These are phyloP conservation scores for Sporothrix schenckii DNA, from an alignment of 2,329 filamentous ascomycete genomes.

Conservation along the genomic window DNA sequence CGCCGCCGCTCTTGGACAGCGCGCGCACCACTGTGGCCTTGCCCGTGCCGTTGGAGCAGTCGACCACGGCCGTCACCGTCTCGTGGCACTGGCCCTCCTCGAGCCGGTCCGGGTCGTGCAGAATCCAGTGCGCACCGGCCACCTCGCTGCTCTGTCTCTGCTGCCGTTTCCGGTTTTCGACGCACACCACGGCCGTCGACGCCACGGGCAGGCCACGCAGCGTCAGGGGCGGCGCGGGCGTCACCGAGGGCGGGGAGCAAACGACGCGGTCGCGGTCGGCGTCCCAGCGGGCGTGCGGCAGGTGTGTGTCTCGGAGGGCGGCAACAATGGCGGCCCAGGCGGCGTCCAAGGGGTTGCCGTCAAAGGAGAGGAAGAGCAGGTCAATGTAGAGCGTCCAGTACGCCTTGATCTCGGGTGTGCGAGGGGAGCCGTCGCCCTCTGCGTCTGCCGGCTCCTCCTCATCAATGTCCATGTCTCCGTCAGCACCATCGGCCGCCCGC, in stretches of 20 bases:
- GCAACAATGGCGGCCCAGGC: conserved; percentile 84
- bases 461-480: conserved; percentile 41
- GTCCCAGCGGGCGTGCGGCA: conserved; percentile 84
- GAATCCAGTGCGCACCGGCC: conserved; percentile 66
- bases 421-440: conserved; percentile 34
- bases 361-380: conserved; percentile 89
- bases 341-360: conserved; percentile 89
- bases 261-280: conserved; percentile 76
- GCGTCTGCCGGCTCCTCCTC: conserved; percentile 11
- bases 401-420: conserved; percentile 62
- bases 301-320: conserved; percentile 73
- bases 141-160: conserved; percentile 43
- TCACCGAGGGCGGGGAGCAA: conserved; percentile 57
- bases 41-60: conserved; percentile 48
- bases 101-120: conserved; percentile 85
- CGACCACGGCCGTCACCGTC: conserved; percentile 79
- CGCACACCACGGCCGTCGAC: conserved; percentile 76
- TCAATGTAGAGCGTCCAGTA: conserved; percentile 98
- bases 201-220: conserved; percentile 72
- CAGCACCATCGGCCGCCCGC: conserved; percentile 34
- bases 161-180: conserved; percentile 57
- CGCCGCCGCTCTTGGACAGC: conserved; percentile 84
- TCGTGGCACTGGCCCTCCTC: conserved; percentile 87
- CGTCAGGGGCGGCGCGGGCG: conserved; percentile 53
- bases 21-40: conserved; percentile 59